These are phyloP conservation scores for Peltaster fructicola DNA, from an alignment of 2,329 filamentous ascomycete species.

Conservation along the genomic window DNA sequence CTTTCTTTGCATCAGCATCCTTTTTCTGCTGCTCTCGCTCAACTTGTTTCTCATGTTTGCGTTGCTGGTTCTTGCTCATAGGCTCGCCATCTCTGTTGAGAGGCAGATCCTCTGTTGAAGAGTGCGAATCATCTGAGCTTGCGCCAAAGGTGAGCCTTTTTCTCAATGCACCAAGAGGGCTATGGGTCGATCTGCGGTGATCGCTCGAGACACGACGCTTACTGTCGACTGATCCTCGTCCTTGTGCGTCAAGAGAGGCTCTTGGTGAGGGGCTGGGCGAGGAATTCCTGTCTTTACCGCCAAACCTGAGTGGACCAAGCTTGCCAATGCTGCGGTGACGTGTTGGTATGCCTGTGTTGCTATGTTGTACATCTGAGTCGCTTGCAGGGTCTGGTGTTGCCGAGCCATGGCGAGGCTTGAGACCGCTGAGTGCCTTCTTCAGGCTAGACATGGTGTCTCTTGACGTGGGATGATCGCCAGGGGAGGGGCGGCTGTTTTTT, in stretches of 20 bases:
- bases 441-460: conserved; percentile 19
- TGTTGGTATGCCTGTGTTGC: too few species aligned
- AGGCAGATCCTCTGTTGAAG: conserved; percentile 21
- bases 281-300: too few species aligned
- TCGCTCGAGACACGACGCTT: conserved; percentile 10
- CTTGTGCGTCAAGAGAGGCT: too few species aligned
- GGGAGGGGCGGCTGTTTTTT: neutral
- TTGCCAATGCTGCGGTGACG: too few species aligned
- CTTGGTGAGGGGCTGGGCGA: too few species aligned
- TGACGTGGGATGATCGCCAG: neutral
- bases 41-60: conserved; percentile 29
- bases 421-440: conserved; percentile 28
- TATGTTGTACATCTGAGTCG: too few species aligned
- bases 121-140: conserved; percentile 16
- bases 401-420: conserved; percentile 21
- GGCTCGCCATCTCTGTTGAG: conserved; percentile 33
- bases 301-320: too few species aligned
- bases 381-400: too few species aligned
- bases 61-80: conserved; percentile 31
- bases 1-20: conserved; percentile 25
- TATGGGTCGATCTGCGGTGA: conserved; percentile 13
- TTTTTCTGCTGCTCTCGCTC: conserved; percentile 27
- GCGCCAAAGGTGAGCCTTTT: conserved; percentile 13
- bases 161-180: conserved; percentile 17
- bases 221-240: too few species aligned